These are phyloP conservation scores for Dendrostoma leiphaemia DNA, from an alignment of 2,329 filamentous ascomycete genomes.

Conservation along the genomic window DNA sequence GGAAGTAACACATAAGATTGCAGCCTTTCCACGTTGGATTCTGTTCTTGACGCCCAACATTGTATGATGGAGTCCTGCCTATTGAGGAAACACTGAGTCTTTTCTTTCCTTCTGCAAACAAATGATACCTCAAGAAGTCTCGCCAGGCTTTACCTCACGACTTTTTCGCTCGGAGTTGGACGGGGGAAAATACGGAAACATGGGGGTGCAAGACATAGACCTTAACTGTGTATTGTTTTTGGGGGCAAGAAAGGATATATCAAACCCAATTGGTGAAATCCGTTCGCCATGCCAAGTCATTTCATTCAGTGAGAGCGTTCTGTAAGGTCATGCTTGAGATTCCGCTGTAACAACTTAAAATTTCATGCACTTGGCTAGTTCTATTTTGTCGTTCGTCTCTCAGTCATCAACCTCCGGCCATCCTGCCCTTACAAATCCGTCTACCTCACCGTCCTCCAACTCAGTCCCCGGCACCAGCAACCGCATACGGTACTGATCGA, in stretches of 20 bases:
- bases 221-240: slow-evolving; percentile 13
- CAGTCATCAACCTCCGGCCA: background rate
- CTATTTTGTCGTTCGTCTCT: too few species aligned
- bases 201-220: background rate
- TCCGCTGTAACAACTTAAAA: too few species aligned
- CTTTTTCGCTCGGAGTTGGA: too few species aligned
- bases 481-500: too few species aligned
- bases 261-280: background rate
- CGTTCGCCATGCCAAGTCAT: too few species aligned
- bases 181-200: background rate
- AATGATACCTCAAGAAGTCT: slow-evolving; percentile 19
- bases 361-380: too few species aligned
- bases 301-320: too few species aligned
- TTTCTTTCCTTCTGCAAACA: slow-evolving; percentile 12
- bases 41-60: slow-evolving; percentile 7
- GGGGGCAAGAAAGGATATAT: background rate
- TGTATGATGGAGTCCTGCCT: background rate
- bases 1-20: background rate
- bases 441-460: too few species aligned
- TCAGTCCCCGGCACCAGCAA: too few species aligned
- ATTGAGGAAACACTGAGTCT: slow-evolving; percentile 10
- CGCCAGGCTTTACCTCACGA: background rate
- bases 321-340: too few species aligned
- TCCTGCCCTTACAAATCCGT: too few species aligned
- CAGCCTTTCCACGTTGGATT: background rate